Conservation (phyloP, 495 filamentous ascomycete species). For the Daldinia childiae region DNA sequence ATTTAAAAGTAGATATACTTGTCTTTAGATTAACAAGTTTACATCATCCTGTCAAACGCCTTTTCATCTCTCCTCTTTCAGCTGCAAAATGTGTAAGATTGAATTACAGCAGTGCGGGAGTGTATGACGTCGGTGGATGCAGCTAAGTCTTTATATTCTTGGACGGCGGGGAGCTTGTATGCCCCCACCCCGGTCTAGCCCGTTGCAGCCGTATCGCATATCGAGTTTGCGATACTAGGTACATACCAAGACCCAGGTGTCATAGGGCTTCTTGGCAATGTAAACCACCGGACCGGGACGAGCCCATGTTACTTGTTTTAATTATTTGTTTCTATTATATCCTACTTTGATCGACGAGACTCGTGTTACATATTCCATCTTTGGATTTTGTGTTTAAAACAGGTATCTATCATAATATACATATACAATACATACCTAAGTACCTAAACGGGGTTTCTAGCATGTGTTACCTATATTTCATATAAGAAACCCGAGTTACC, state of each 20-base stretch:
- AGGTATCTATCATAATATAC: background rate
- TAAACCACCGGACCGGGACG: constrained; percentile 29
- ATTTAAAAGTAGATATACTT: background rate
- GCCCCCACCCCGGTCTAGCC: background rate
- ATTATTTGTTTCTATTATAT: constrained; percentile 1
- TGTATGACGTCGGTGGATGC: constrained; percentile 44
- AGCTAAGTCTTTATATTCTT: constrained; percentile 3
- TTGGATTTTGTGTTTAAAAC: constrained; percentile 2
- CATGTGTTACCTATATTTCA: background rate
- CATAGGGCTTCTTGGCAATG: constrained; percentile 12
- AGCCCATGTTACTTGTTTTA: constrained; percentile 10
- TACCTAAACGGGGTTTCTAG: background rate
- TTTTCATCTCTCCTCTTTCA: constrained; percentile 29
- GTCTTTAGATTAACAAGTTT: constrained; percentile 18
- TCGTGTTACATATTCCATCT: background rate
- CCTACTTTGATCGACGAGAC: constrained; percentile 4
- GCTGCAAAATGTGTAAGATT: constrained; percentile 24
- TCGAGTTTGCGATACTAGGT: constrained; percentile 4
- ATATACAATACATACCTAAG: background rate
- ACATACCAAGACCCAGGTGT: constrained; percentile 13
- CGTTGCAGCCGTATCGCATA: background rate
- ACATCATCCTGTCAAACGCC: constrained; percentile 32
- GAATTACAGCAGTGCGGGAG: constrained; percentile 29
- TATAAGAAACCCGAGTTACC: background rate
- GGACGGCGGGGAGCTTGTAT: background rate